Evolutionary conservation across 2,329 filamentous ascomycete genomes (phyloP), one percentile per base, ranked within the genome.

Genomic region (Fusarium illudens): DNA sequence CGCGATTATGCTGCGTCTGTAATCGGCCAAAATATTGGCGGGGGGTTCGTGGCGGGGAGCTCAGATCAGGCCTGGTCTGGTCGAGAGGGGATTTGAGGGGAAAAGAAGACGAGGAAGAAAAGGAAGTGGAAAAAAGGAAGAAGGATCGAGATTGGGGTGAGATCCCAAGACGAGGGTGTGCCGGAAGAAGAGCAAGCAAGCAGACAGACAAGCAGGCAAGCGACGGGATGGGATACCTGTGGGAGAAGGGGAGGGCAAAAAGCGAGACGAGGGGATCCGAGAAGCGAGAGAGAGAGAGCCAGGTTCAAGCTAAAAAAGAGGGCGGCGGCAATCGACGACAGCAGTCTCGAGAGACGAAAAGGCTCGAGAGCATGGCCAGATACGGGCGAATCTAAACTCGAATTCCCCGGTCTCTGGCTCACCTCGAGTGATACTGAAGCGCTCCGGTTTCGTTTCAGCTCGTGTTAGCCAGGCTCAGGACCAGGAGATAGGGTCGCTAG

Each of bases 1-100:
- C 73, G 73, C 73, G 73, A 75, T 75, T 75, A 75, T 74, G 71
- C 58, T 73, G 73, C 72, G 73, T 64, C 73, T 73, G 73, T 74
- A 68, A 58, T 63, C 63, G 68, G 65, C 59, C 61, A 63, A 56
- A 67, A 74, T 63, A 58, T 55, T 61, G 63, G 63, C 67, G 60
- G 54, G 64, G 60, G 62, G 67, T 64, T 68, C 65, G 65, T 70
- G 71, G 71, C 71, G 64, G 71, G 71, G 65, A 73, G 71, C 71
- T 73, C 67, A 72, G 71, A 73, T 71, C 71, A 71, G 58, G 67
- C 55, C 64, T 59, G 65, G 60, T n/a, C 17, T 58, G 30, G 49
- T 27, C 32, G 51, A 58, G 62, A 65, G 60, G 37, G 56, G 57
- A 50, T 32, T 68, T 58, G 61, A 58, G 55, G 59, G 55, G 46